A percentile compares a stretch with the other conserved stretches of the same genome.
phyloP scores from a whole-genome alignment of 164 flowering plant genomes.

The Platanus orientalis region DNA sequence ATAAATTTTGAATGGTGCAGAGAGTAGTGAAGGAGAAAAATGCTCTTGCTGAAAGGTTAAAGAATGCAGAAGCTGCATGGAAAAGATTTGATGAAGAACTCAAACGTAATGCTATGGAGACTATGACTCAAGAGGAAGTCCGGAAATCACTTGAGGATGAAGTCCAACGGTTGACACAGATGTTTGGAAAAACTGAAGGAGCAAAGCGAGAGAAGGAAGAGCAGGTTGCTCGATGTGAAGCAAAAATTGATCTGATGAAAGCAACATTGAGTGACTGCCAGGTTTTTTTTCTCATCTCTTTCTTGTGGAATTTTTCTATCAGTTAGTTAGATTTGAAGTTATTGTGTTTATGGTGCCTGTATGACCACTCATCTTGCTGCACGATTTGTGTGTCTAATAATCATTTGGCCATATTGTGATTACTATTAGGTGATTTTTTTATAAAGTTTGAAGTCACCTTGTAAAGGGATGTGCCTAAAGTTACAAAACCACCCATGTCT shows the following conservation, averaged over 20 bases:
- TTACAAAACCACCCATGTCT: too few species aligned
- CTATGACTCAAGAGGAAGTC: slow-evolving; percentile 74
- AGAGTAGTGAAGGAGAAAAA: slow-evolving; percentile 93
- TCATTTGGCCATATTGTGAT: too few species aligned
- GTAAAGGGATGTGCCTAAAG: too few species aligned
- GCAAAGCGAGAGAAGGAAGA: slow-evolving; percentile 95
- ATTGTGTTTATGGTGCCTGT: too few species aligned
- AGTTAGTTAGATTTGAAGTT: too few species aligned
- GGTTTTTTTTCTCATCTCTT: slow-evolving; percentile 37
- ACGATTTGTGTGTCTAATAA: too few species aligned
- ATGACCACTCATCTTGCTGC: too few species aligned
- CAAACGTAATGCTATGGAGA: slow-evolving; percentile 87
- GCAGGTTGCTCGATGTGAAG: slow-evolving; percentile 93
- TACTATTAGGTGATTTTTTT: too few species aligned
- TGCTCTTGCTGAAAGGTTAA: slow-evolving; percentile 89
- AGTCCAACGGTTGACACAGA: slow-evolving; percentile 75
- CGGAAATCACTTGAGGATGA: slow-evolving; percentile 93
- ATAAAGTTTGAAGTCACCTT: too few species aligned
- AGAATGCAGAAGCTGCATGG: slow-evolving; percentile 79
- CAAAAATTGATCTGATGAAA: slow-evolving; percentile 90
- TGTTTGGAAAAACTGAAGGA: slow-evolving; percentile 92
- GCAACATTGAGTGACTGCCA: slow-evolving; percentile 82
- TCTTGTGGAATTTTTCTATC: too few species aligned
- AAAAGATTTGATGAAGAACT: slow-evolving; percentile 92
- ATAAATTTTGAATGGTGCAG: slow-evolving; percentile 36